These are phyloP conservation scores for Cryptococcus sp. DNA, from an alignment of 1,284 basidiomycete species.

Conservation along the genomic window DNA sequence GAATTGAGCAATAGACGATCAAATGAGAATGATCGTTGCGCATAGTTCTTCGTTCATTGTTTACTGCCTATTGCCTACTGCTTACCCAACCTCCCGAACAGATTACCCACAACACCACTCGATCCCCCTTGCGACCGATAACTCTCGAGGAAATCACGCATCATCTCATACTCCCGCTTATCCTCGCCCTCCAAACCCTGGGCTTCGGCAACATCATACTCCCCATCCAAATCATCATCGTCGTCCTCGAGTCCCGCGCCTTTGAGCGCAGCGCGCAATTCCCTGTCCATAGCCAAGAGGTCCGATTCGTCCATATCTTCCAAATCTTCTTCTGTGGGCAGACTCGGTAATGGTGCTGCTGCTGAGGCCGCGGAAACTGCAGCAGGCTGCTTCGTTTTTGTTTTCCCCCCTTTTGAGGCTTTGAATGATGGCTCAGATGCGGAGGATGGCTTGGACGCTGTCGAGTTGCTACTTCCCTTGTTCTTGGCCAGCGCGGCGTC, in stretches of 20 bases:
- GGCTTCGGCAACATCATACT: constrained; percentile 52
- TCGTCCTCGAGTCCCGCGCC: constrained; percentile 50
- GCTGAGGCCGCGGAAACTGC: constrained; percentile 14
- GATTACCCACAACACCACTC: constrained; percentile 82
- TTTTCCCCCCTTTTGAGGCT: background rate
- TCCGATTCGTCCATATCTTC: constrained; percentile 62
- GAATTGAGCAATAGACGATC: no score
- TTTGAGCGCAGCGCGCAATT: constrained; percentile 69
- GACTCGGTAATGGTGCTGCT: constrained; percentile 21
- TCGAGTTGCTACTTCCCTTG: constrained; percentile 6
- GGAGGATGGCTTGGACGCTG: background rate
- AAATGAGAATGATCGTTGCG: background rate
- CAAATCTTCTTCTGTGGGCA: constrained; percentile 52
- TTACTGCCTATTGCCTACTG: background rate
- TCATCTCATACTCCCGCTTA: constrained; percentile 78
- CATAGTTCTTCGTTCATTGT: background rate
- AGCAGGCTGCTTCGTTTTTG: constrained; percentile 7
- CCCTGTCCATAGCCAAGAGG: constrained; percentile 80
- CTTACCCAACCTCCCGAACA: constrained; percentile 49
- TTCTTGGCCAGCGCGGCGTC: constrained; percentile 68
- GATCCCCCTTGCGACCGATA: constrained; percentile 84
- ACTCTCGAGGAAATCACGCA: constrained; percentile 93
- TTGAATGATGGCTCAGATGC: constrained; percentile 1
- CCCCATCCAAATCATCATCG: constrained; percentile 57
- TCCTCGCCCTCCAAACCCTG: constrained; percentile 44